Base-by-base conservation (phyloP, 2,329 filamentous ascomycete species). In the Sporothrix variecibatus region DNA sequence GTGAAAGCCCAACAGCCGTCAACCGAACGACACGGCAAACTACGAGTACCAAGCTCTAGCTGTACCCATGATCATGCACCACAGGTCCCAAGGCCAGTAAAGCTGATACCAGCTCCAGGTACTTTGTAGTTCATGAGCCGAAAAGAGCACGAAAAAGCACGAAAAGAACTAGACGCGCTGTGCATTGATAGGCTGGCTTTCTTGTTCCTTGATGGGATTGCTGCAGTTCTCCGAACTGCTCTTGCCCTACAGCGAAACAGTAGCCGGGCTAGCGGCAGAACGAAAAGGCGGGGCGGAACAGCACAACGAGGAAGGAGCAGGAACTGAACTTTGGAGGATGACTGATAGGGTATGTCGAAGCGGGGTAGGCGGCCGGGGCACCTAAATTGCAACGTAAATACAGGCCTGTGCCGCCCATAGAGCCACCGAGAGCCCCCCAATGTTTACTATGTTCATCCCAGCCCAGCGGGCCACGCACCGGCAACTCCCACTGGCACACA, bases 181-280 rank as follows among this genome's bases (percentile, higher is more conserved):
- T 62, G 58, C 58, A 38, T n/a, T 58, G 60, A 64, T 64, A 46
- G 38, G 62, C 31, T 20, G 43, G 43, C 3, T 4, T 49, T 58
- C 23, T 56, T 56, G 51, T 58, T 28, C 53, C 11, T 34, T 60
- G 56, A 38, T 31, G 26, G 4, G 43, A 28, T 46, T 38, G n/a
- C 38, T 46, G n/a, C 12, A 28, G n/a, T 28, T 38, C 23, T 4
- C 62, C 62, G 62, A 46, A 9, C 28, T 23, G 43, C 31, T 34
- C 43, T 31, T 34, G 26, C 31, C 60, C 43, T 31, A 62, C 65
- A 68, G 38, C 28, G 58, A 34, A n/a, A n/a, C 58, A 38, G 12
- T 28, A 46, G 38, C 71, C 71, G 71, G 71, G 58, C 58, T 72
- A 72, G 58, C 71, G 71, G 71, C 71, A 65, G 38, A 28, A 17